Evolutionary conservation across 495 filamentous ascomycete genomes (phyloP), one percentile per base, ranked within the genome.

Genomic region (Aspergillus cristatus): DNA sequence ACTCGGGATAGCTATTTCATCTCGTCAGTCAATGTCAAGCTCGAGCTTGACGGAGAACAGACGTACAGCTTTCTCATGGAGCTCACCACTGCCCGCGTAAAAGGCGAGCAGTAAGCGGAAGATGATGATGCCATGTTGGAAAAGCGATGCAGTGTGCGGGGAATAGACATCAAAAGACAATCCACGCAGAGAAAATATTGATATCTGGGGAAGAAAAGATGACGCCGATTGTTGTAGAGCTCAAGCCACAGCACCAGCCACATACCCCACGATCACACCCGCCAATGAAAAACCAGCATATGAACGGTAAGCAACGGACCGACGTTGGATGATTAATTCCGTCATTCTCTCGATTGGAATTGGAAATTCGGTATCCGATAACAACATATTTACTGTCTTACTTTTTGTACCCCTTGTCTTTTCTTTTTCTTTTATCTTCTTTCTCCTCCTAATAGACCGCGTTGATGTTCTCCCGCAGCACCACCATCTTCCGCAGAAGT

Each of bases 51-150:
- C 26, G 35, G 16, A 7, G 5, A 35, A 36, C 18, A 29, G 15
- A 35, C 83, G 53, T 67, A 95, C 88, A 96, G 68, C 47, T 76
- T 79, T 47, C 75, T 71, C 78, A 98, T 83, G 2, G 87, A 78
- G 55, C 66, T 72, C 32, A 96, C 81, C 26, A 94, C 87, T 11
- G 74, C 78, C 56, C 73, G 68, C 1, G 85, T 86, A 47, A 94
- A 89, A 1, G 76, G 76, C 28, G 78, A 80, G 18, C 72, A 67
- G 18, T 54, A 44, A 31, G 50, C 35, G 22, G 48, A 16, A 13
- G 35, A 32, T n/a, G 53, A 46, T 13, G 40, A 28, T 35, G 60
- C 43, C 58, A 66, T 67, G 38, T 55, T 52, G 40, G 57, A 58
- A 32, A 40, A 57, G 7, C 47, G 45, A 38, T 55, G 56, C 14